A percentile compares a stretch with the other conserved stretches of the same genome.
These are phyloP conservation scores for Lecanicillium sp. DNA, from an alignment of 2,329 filamentous ascomycete species.

Conservation along the genomic window DNA sequence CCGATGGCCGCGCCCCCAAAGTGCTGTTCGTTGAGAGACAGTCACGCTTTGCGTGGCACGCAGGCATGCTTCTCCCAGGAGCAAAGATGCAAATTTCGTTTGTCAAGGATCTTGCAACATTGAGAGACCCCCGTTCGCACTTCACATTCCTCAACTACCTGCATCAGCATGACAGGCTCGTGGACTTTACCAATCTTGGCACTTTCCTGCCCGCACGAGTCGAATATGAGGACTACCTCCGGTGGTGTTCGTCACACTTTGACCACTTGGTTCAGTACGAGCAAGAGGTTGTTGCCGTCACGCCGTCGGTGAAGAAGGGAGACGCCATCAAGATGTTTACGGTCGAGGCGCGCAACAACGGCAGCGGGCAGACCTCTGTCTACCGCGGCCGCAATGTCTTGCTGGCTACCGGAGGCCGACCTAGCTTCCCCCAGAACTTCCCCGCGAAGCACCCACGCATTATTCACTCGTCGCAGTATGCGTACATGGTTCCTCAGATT, in stretches of 20 bases:
- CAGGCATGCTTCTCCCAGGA: slow-evolving; percentile 88
- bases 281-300: slow-evolving; percentile 67
- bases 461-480: slow-evolving; percentile 85
- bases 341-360: slow-evolving; percentile 56
- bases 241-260: slow-evolving; percentile 84
- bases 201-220: slow-evolving; percentile 81
- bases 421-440: slow-evolving; percentile 62
- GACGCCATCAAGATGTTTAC: slow-evolving; percentile 56
- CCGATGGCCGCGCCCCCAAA: slow-evolving; percentile 48
- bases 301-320: slow-evolving; percentile 44
- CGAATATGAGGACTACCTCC: slow-evolving; percentile 93
- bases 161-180: slow-evolving; percentile 69
- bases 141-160: slow-evolving; percentile 98
- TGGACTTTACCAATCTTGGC: slow-evolving; percentile 83
- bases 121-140: slow-evolving; percentile 78
- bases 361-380: slow-evolving; percentile 44
- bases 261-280: slow-evolving; percentile 65
- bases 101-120: slow-evolving; percentile 87
- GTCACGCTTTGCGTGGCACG: slow-evolving; percentile 78
- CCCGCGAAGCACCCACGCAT: slow-evolving; percentile 64
- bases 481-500: slow-evolving; percentile 52
- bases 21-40: slow-evolving; percentile 88
- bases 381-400: slow-evolving; percentile 59
- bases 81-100: slow-evolving; percentile 98
- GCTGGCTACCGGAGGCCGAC: slow-evolving; percentile 51